Evolutionary conservation across 768 basidiomycete genomes (phyloP).

Genomic region (Gloeostereum incarnatum): DNA sequence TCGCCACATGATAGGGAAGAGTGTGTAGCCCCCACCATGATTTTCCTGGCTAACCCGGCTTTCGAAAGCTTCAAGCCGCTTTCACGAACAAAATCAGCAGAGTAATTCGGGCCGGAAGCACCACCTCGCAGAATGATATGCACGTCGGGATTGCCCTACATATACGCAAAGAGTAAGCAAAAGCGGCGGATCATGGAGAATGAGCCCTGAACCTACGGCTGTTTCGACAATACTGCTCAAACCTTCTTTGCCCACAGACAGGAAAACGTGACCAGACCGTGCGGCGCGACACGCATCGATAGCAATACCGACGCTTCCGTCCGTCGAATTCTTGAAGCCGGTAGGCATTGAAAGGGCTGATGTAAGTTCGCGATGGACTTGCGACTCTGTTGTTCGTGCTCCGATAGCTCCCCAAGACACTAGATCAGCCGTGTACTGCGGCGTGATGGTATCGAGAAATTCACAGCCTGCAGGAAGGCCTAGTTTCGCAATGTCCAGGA

Average conservation of each 20-base stretch:
- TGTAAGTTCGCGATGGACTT: conserved; percentile 85
- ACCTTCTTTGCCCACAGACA: conserved; percentile 96
- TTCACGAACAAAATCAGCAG: conserved; percentile 68
- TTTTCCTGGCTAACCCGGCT: conserved; percentile 65
- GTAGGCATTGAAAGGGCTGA: conserved; percentile 91
- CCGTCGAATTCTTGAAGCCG: conserved; percentile 98
- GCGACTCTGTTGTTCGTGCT: conserved; percentile 85
- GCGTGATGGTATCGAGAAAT: conserved; percentile 73
- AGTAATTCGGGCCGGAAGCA: conserved; percentile 82
- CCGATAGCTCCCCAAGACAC: conserved; percentile 96
- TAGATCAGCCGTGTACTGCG: conserved; percentile 90
- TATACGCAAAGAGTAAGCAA: too few species aligned
- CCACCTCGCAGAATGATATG: conserved; percentile 95
- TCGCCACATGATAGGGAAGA: too few species aligned
- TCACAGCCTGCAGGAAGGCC: conserved; percentile 96
- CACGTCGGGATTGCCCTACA: conserved; percentile 83
- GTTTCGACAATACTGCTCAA: conserved; percentile 94
- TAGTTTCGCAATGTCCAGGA: conserved; percentile 83
- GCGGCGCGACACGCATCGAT: conserved; percentile 95
- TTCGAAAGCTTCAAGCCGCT: conserved; percentile 69
- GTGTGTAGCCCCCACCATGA: conserved; percentile 59
- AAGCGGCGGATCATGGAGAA: neutral
- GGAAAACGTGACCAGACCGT: conserved; percentile 85
- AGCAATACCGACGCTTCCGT: conserved; percentile 85
- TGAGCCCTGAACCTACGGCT: conserved; percentile 34